These are phyloP conservation scores for Calonectria henricotiae DNA, from an alignment of 2,329 filamentous ascomycete species.

Conservation along the genomic window DNA sequence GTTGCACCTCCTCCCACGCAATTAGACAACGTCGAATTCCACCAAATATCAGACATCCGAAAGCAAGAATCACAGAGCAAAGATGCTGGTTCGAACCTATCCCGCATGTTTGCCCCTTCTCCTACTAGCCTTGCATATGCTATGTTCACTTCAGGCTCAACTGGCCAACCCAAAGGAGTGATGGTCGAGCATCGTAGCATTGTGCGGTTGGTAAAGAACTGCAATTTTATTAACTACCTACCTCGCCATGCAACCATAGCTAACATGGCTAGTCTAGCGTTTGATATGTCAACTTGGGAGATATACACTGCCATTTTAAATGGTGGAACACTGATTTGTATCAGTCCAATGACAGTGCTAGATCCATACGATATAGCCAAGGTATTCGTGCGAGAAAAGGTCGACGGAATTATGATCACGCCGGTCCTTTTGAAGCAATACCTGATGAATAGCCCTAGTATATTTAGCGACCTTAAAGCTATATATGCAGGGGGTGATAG, in stretches of 20 bases:
- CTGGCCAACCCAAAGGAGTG: background rate
- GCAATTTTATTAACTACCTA: background rate
- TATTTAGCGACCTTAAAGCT: background rate
- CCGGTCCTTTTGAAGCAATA: background rate
- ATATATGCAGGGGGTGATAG: background rate
- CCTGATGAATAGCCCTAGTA: background rate
- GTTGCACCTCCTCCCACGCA: background rate
- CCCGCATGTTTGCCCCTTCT: background rate
- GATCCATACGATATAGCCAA: background rate
- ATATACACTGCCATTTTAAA: background rate
- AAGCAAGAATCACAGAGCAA: background rate
- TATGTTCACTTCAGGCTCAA: background rate
- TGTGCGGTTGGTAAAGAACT: background rate
- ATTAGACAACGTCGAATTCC: constrained; percentile 8
- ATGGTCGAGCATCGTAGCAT: background rate
- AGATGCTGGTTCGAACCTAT: background rate
- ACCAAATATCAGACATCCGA: constrained; percentile 4
- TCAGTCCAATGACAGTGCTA: background rate
- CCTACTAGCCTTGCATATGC: background rate
- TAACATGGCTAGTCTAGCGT: background rate
- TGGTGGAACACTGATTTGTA: background rate
- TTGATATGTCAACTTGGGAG: background rate
- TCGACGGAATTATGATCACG: background rate
- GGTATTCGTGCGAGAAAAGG: background rate
- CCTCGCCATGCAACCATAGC: background rate